A percentile compares a stretch with the other conserved stretches of the same genome.
Conservation (phyloP, 75 land plant species). For the Sequoia sempervirens region DNA sequence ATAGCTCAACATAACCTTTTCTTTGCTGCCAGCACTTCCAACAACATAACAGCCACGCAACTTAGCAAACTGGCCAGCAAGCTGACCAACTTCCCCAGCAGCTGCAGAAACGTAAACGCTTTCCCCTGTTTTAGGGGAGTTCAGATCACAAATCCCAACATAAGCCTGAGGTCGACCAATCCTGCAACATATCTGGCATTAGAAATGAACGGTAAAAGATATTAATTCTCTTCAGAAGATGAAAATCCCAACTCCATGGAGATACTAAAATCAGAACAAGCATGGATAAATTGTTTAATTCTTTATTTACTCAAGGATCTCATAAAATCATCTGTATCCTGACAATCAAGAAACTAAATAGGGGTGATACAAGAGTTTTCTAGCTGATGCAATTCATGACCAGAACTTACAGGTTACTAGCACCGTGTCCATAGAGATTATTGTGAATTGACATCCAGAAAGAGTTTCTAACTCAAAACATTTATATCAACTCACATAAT, state of each 20-base stretch:
- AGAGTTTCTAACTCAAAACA: neutral
- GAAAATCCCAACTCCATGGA: neutral
- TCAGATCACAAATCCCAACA: slow-evolving; percentile 62
- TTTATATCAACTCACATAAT: neutral
- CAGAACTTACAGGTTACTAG: too few relatives aligned
- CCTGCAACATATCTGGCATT: slow-evolving; percentile 22
- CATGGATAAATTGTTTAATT: neutral
- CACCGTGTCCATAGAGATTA: neutral
- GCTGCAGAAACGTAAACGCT: slow-evolving; percentile 81
- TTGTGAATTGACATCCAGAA: neutral
- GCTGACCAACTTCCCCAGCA: slow-evolving; percentile 83
- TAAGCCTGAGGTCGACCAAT: slow-evolving; percentile 75
- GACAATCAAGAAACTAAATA: neutral
- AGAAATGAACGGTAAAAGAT: neutral
- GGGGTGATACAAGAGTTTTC: neutral
- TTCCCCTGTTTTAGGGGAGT: slow-evolving; percentile 66
- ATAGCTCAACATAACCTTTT: slow-evolving; percentile 40
- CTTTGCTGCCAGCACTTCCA: slow-evolving; percentile 70
- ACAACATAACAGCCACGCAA: slow-evolving; percentile 77
- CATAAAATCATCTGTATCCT: too few relatives aligned
- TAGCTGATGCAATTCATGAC: neutral
- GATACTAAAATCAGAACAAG: neutral
- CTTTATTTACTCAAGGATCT: neutral
- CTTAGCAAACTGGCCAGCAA: slow-evolving; percentile 84
- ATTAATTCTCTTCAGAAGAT: neutral